Conservation (phyloP, 2,329 filamentous ascomycete genomes). For the Diplodia corticola region DNA sequence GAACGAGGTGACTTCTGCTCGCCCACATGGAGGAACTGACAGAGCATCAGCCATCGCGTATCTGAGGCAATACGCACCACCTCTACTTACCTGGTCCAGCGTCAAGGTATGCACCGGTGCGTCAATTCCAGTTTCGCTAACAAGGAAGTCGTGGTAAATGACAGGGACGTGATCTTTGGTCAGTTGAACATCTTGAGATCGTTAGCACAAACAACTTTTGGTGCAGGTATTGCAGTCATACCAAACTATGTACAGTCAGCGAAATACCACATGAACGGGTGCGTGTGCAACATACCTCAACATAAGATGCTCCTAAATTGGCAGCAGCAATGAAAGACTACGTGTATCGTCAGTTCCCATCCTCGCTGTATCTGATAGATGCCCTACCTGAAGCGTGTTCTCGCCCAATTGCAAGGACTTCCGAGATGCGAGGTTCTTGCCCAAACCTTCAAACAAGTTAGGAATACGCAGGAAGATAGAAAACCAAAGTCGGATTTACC, state of each 20-base stretch:
- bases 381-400: constrained; percentile 72
- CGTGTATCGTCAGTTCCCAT: constrained; percentile 24
- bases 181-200: constrained; percentile 78
- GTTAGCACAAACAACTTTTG: constrained; percentile 1
- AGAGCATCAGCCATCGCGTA: neutral
- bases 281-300: constrained; percentile 53
- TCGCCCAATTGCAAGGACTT: constrained; percentile 92
- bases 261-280: neutral
- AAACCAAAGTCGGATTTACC: constrained; percentile 36
- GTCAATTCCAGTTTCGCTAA: constrained; percentile 96
- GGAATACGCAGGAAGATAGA: constrained; percentile 21
- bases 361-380: neutral
- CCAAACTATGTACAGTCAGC: constrained; percentile 31
- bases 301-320: constrained; percentile 78
- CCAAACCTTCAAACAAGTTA: constrained; percentile 65
- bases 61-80: constrained; percentile 22
- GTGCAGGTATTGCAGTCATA: constrained; percentile 21
- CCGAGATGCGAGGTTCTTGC: constrained; percentile 83
- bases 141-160: constrained; percentile 97
- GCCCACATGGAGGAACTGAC: constrained; percentile 77
- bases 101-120: constrained; percentile 95
- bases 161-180: constrained; percentile 99
- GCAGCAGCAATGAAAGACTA: constrained; percentile 93
- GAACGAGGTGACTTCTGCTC: constrained; percentile 51
- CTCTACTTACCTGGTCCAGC: constrained; percentile 65